These are phyloP conservation scores for Asparagopsis taxiformis DNA, from an alignment of 31 red algal genomes.

Conservation along the genomic window DNA sequence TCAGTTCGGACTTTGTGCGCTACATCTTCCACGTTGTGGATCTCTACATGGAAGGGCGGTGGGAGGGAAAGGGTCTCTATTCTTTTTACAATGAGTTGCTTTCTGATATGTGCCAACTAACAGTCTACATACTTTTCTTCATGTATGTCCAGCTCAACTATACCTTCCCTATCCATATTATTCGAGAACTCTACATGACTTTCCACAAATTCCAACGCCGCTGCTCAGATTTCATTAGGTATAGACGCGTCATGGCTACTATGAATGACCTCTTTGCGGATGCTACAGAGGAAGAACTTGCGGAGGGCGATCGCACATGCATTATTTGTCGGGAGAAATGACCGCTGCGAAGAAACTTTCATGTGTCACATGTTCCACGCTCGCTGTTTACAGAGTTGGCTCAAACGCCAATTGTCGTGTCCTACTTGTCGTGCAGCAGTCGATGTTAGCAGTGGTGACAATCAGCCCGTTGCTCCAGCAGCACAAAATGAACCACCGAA, in stretches of 20 bases:
- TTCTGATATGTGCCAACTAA: constrained; percentile 84
- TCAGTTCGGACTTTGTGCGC: constrained; percentile 51
- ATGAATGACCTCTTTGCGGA: constrained; percentile 91
- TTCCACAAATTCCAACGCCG: constrained; percentile 70
- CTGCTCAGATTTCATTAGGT: constrained; percentile 84
- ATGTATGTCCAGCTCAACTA: constrained; percentile 87
- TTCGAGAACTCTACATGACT: constrained; percentile 90
- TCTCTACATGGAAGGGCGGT: constrained; percentile 57
- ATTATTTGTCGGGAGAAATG: constrained; percentile 99
- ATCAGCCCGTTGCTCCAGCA: not conserved
- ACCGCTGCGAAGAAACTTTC: constrained; percentile 71
- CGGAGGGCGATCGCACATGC: constrained; percentile 84
- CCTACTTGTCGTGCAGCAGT: constrained; percentile 78
- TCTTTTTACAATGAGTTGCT: constrained; percentile 90
- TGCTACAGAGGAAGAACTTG: constrained; percentile 84
- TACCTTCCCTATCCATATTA: constrained; percentile 90
- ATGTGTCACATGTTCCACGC: constrained; percentile 93
- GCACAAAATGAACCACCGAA: constrained; percentile 1
- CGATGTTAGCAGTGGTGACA: constrained; percentile 31
- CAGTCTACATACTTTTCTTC: constrained; percentile 92
- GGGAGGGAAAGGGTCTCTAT: constrained; percentile 80
- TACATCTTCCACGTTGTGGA: constrained; percentile 80
- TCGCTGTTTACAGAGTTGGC: constrained; percentile 89
- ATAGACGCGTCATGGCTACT: constrained; percentile 82
- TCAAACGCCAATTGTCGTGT: constrained; percentile 84